phyloP scores from a whole-genome alignment of 2,329 filamentous ascomycete genomes.

The Exophiala viscosa region DNA sequence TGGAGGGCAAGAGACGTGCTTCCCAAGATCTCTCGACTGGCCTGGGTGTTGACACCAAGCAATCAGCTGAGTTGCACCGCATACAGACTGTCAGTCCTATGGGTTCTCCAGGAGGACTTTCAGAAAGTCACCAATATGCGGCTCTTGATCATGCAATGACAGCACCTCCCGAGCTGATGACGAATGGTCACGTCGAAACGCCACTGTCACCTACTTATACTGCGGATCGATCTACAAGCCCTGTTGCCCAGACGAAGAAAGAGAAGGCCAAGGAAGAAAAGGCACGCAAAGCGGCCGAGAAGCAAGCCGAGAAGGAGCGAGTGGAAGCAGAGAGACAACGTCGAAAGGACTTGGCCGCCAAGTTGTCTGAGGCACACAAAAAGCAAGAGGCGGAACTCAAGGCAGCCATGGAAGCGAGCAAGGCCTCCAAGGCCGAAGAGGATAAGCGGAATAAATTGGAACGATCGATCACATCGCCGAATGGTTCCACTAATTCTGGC shows the following conservation, averaged over 20 bases:
- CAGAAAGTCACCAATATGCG: conserved; percentile 46
- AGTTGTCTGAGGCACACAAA: conserved; percentile 55
- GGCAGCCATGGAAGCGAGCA: conserved; percentile 64
- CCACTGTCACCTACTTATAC: conserved; percentile 20
- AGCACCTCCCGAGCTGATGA: conserved; percentile 46
- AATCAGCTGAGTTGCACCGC: conserved; percentile 37
- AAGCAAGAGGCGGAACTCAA: conserved; percentile 62
- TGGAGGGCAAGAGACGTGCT: conserved; percentile 57
- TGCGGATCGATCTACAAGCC: conserved; percentile 31
- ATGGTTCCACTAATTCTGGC: conserved; percentile 30
- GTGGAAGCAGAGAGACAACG: conserved; percentile 57
- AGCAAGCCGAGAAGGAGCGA: conserved; percentile 54
- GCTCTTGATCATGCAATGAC: conserved; percentile 65
- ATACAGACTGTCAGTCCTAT: conserved; percentile 37
- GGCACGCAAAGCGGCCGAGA: conserved; percentile 52
- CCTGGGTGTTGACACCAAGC: conserved; percentile 33
- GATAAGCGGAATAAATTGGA: conserved; percentile 35
- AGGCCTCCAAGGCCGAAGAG: conserved; percentile 57
- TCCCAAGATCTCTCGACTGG: conserved; percentile 47
- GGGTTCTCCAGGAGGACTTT: conserved; percentile 32
- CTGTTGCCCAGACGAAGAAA: conserved; percentile 59
- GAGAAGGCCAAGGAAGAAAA: conserved; percentile 58
- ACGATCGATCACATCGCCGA: conserved; percentile 12
- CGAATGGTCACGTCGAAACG: conserved; percentile 28
- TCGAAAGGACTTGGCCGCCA: conserved; percentile 52